These are phyloP conservation scores for Aeschynomene evenia DNA, from an alignment of 306 rosid species.

Conservation along the genomic window DNA sequence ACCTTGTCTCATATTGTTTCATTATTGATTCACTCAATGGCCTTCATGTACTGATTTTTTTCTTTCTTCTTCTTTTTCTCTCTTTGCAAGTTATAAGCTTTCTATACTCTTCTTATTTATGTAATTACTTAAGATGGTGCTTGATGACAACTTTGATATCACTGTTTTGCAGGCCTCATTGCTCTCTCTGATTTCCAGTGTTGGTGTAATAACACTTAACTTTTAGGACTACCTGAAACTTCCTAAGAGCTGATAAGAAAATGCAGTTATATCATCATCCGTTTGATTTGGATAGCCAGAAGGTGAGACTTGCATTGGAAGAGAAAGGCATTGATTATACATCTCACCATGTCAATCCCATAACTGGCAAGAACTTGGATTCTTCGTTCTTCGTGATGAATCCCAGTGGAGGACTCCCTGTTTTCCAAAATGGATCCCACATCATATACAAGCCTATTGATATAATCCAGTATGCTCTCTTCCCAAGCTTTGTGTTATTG, in stretches of 20 bases:
- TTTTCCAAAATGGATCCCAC: slow-evolving; percentile 86
- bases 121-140: not conserved
- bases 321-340: slow-evolving; percentile 87
- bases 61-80: too few relatives aligned
- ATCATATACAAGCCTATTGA: slow-evolving; percentile 72
- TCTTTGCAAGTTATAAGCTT: not conserved
- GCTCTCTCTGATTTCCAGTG: slow-evolving; percentile 28
- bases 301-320: slow-evolving; percentile 92
- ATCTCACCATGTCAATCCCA: slow-evolving; percentile 84
- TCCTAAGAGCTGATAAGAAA: slow-evolving; percentile 30
- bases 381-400: slow-evolving; percentile 75
- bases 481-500: slow-evolving; percentile 17
- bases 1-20: not conserved
- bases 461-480: slow-evolving; percentile 74
- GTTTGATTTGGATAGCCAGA: slow-evolving; percentile 80
- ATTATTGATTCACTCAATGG: not conserved
- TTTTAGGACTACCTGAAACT: slow-evolving; percentile 15
- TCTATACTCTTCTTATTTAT: not conserved
- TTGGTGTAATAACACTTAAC: not conserved
- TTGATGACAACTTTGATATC: slow-evolving; percentile 11
- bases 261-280: slow-evolving; percentile 99
- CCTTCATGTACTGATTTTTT: not conserved
- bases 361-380: slow-evolving; percentile 87
- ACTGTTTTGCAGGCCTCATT: slow-evolving; percentile 40
- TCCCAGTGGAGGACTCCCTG: slow-evolving; percentile 71